Evolutionary conservation across 1,139 yeast genomes (phyloP).

Genomic region (Yamadazyma conglobata): DNA sequence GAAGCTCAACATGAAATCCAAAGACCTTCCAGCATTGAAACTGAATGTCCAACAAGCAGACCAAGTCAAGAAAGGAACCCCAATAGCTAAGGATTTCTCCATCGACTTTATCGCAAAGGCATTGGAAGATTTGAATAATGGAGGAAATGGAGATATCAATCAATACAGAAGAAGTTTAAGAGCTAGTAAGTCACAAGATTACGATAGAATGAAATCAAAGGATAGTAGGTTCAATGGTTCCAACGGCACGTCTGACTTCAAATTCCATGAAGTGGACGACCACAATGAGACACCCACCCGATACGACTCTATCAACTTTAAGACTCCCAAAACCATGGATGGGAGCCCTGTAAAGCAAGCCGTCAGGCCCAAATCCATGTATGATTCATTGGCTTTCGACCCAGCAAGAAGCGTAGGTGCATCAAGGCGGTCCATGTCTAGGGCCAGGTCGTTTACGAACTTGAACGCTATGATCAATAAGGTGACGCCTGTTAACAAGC

Average conservation of each 20-base stretch:
- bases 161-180: constrained; percentile 41
- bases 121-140: constrained; percentile 61
- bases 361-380: constrained; percentile 44
- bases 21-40: constrained; percentile 26
- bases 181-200: constrained; percentile 19
- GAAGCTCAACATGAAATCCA: constrained; percentile 35
- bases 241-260: constrained; percentile 2
- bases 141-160: constrained; percentile 58
- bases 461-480: constrained; percentile 28
- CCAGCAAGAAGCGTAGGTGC: constrained; percentile 14
- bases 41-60: constrained; percentile 4
- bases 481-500: constrained; percentile 39
- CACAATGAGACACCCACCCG: constrained; percentile 34
- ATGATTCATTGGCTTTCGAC: constrained; percentile 13
- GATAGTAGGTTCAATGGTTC: constrained; percentile 3
- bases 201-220: constrained; percentile 15
- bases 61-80: constrained; percentile 21
- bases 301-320: constrained; percentile 33
- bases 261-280: constrained; percentile 30
- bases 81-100: constrained; percentile 43
- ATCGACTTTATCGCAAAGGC: constrained; percentile 54
- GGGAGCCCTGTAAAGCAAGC: constrained; percentile 12
- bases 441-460: constrained; percentile 33
- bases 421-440: constrained; percentile 22
- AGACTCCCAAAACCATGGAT: constrained; percentile 13